Evolutionary conservation across 1,284 basidiomycete genomes (phyloP).

Genomic region (Pseudozyma tsukubaensis): DNA sequence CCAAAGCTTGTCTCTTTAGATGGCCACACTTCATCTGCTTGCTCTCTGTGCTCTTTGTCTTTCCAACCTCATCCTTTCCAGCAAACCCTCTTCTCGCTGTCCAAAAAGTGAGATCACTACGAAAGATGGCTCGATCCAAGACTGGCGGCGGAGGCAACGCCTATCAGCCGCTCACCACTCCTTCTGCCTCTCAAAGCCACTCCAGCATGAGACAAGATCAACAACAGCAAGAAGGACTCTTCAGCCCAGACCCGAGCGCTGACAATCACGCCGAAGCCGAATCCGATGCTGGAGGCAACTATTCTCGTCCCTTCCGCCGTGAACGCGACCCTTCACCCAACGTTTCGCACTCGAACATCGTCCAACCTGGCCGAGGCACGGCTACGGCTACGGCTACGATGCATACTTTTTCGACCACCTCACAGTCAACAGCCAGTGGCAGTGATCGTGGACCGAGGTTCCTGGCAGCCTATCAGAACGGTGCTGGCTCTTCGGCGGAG

Average conservation of each 20-base stretch:
- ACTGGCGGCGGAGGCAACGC: too few species aligned
- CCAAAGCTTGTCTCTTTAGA: too few species aligned
- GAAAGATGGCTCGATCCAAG: too few species aligned
- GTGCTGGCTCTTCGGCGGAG: constrained; percentile 13
- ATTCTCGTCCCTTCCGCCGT: constrained; percentile 20
- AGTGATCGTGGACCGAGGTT: constrained; percentile 9
- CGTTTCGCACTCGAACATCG: constrained; percentile 24
- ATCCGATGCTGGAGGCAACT: constrained; percentile 4
- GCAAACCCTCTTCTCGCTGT: too few species aligned
- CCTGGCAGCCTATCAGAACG: constrained; percentile 4
- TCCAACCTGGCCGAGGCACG: constrained; percentile 24
- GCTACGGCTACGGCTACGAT: constrained; percentile 16
- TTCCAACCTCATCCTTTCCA: too few species aligned
- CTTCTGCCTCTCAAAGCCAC: too few species aligned
- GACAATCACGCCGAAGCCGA: constrained; percentile 9
- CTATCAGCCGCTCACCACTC: too few species aligned
- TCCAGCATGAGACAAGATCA: too few species aligned
- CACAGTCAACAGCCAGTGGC: constrained; percentile 21
- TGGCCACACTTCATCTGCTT: too few species aligned
- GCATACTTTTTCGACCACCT: constrained; percentile 23
- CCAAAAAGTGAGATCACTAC: too few species aligned
- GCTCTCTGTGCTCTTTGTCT: too few species aligned
- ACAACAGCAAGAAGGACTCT: too few species aligned
- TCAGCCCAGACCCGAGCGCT: background rate
- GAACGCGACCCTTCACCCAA: constrained; percentile 13